Evolutionary conservation across 192 early-diverging fungal genomes (phyloP), one percentile per base, ranked within the genome.

Genomic region (Spinellus fusiger): DNA sequence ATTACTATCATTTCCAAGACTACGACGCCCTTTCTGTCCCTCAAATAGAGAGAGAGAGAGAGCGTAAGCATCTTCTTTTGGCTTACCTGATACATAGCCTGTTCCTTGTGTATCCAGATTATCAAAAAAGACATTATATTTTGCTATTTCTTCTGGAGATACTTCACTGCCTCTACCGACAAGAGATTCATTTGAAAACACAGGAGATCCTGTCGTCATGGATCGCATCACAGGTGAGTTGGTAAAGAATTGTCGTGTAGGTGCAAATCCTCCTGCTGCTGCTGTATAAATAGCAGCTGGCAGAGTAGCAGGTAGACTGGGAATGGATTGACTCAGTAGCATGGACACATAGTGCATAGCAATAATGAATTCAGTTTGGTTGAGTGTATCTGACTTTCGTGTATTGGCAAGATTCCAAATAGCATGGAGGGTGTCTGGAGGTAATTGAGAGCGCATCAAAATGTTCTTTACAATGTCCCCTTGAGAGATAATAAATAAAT

Each of bases 371-470:
- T 95, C 92, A 15, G 84, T 78, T 47, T 90, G 76, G 47, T 88
- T 84, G 15, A 98, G 69, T 38, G 84, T 81, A 32, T 90, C 89
- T 27, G 86, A 72, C 4, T 77, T 66, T 37, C 84, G 81, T 15
- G 86, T 85, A 61, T 98, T 93, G 5, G 88, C 92, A 57, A 98
- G 70, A 47, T 59, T 49, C 88, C 95, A 98, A 31, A 98, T 84
- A 27, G 78, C 77, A 16, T 81, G 73, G n/a, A 98, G 80, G 56
- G 73, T 79, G 29, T 92, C 89, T 15, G 76, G 49, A 25, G 86
- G 80, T 47, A 98, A 75, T 61, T 84, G 82, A 1, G 94, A 94
- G 66, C 86, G 91, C 25, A 89, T 52, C 51, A 96, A 91, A 13
- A 94, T 62, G 3, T 81, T 79, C 56, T 79, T 80, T 0, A 90